Evolutionary conservation across 2,329 filamentous ascomycete genomes (phyloP).

Genomic region (Penicillium sp.): DNA sequence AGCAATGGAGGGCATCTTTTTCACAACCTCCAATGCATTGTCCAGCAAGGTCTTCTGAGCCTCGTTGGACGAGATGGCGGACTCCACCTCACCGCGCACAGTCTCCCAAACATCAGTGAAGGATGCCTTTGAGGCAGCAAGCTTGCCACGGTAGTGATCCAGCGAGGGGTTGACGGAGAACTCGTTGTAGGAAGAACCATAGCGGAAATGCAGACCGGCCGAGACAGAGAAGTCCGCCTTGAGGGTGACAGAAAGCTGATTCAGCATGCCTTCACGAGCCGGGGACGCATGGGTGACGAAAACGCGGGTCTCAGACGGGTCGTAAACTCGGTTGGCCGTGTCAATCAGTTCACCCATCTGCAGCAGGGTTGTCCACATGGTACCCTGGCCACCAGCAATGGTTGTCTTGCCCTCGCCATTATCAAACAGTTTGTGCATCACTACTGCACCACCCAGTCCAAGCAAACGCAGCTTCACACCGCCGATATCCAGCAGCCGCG

Average conservation of each 20-base stretch:
- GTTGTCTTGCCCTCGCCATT: constrained; percentile 97
- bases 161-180: constrained; percentile 98
- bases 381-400: constrained; percentile 95
- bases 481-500: constrained; percentile 87
- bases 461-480: constrained; percentile 94
- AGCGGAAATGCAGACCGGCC: constrained; percentile 94
- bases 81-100: constrained; percentile 91
- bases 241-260: constrained; percentile 93
- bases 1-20: constrained; percentile 94
- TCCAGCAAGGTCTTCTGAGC: constrained; percentile 88
- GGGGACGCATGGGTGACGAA: constrained; percentile 97
- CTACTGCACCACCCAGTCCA: constrained; percentile 89
- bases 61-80: constrained; percentile 88
- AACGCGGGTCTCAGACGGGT: constrained; percentile 93
- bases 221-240: constrained; percentile 99
- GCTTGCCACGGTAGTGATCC: constrained; percentile 97
- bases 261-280: constrained; percentile 90
- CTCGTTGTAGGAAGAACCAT: constrained; percentile 99
- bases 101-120: constrained; percentile 99
- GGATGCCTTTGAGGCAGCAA: constrained; percentile 94
- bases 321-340: constrained; percentile 96
- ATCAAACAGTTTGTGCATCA: constrained; percentile 99
- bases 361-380: constrained; percentile 98
- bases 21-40: constrained; percentile 87
- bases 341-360: constrained; percentile 99